These are phyloP conservation scores for Cladosporium cucumerinum DNA, from an alignment of 2,329 filamentous ascomycete genomes.

Conservation along the genomic window DNA sequence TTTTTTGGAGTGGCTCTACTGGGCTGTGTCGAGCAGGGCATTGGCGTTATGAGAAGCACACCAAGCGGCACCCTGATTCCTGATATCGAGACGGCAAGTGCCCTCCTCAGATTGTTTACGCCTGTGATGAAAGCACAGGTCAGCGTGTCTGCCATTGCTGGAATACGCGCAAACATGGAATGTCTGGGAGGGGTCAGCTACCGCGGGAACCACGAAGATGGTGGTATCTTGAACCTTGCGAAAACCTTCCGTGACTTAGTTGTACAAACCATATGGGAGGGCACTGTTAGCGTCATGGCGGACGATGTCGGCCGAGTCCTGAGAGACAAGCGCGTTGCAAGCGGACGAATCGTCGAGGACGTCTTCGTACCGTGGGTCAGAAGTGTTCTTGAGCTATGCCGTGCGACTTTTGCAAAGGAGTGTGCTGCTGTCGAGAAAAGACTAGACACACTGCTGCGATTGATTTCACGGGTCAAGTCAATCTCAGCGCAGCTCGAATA, in stretches of 20 bases:
- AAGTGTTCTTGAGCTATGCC: not conserved
- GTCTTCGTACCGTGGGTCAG: not conserved
- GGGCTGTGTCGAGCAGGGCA: conserved; percentile 51
- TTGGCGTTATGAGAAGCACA: conserved; percentile 20
- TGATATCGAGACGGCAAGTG: conserved; percentile 24
- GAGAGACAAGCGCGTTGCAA: conserved; percentile 23
- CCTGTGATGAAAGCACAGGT: conserved; percentile 60
- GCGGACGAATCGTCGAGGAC: not conserved
- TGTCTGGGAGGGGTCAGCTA: conserved; percentile 65
- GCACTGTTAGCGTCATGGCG: conserved; percentile 68
- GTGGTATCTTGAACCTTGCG: conserved; percentile 62
- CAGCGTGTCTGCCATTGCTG: conserved; percentile 49
- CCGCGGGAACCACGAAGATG: conserved; percentile 54
- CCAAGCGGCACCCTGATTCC: not conserved
- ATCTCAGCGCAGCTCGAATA: not conserved
- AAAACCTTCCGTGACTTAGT: conserved; percentile 62
- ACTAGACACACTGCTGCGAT: not conserved
- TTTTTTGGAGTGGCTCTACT: conserved; percentile 55
- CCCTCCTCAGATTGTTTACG: conserved; percentile 56
- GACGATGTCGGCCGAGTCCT: conserved; percentile 47
- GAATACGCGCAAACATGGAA: conserved; percentile 60
- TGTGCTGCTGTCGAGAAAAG: not conserved
- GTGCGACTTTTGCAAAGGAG: not conserved
- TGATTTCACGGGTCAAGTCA: not conserved
- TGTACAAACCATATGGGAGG: conserved; percentile 68